Base-by-base conservation (phyloP, 495 filamentous ascomycete species). In the Bathelium albidoporum region DNA sequence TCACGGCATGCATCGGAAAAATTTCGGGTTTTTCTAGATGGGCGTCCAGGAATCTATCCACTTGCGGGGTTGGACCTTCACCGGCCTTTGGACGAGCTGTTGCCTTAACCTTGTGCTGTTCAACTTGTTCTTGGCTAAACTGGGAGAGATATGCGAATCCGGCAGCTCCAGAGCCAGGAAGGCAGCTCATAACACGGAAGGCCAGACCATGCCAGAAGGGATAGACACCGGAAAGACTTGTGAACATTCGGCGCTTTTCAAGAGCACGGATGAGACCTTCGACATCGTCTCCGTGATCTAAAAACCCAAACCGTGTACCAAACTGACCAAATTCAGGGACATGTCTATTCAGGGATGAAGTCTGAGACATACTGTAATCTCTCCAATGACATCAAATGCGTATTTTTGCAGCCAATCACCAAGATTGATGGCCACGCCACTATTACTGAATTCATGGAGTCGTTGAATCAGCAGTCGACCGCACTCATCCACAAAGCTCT, bases 401-500 rank as follows among this genome's bases (percentile, higher is more conserved):
- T 64, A 72, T 43, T 62, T 68, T 22, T 68, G 62, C 16, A 70
- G 58, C 70, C 70, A 72, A 26, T 80, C 72, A 0, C 75, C 75
- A 2, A 86, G 72, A 64, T 86, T 75, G 11, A 81, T 68, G 1
- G 43, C 41, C 22, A 73, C 43, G 0, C 69, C 70, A 1, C 60
- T 68, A 1, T 72, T 63, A 0, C 79, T 73, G 43, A 79, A 73
- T 52, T 82, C 78, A 0, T 58, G 52, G 24, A 85, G 67, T n/a
- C 79, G 73, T 32, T 74, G 58, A 20, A 58, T 62, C 49, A 87
- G 78, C 0, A 85, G 59, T 11, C 76, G 76, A 14, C 75, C 76
- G 61, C 78, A 82, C 9, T 79, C 71, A 61, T 86, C 78, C 3
- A 82, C 82, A 58, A 79, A 82, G 2, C 72, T 69, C 68, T 86